Evolutionary conservation across 768 basidiomycete species (phyloP).

Genomic region (Auricularia sp.): DNA sequence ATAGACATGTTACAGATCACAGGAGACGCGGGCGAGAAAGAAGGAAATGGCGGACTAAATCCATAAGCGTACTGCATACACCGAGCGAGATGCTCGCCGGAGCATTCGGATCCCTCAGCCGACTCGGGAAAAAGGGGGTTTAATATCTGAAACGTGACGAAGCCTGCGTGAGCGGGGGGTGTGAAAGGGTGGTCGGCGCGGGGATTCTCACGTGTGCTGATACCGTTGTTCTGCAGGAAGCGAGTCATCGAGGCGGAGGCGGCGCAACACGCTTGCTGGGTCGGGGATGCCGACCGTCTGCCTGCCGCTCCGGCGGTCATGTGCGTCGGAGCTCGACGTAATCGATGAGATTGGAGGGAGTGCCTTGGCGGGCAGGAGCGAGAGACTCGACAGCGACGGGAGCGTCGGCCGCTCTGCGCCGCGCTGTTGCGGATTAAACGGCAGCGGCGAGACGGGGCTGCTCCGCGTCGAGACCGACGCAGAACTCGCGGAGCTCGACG

Average conservation of each 20-base stretch:
- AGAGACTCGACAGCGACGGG: background rate
- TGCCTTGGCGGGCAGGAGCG: background rate
- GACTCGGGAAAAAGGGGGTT: background rate
- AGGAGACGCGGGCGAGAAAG: background rate
- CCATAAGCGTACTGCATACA: background rate
- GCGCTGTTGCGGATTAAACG: background rate
- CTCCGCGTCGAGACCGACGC: background rate
- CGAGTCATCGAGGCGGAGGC: background rate
- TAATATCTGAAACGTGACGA: background rate
- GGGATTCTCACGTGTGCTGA: background rate
- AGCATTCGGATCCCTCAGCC: background rate
- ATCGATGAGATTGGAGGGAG: background rate
- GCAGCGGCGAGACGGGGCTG: background rate
- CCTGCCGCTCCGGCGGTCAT: background rate
- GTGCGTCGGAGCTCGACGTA: background rate
- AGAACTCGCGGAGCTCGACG: background rate
- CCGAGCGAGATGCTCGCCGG: background rate
- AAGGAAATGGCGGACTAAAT: background rate
- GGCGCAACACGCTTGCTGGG: background rate
- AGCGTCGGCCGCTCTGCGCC: background rate
- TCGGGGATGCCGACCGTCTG: background rate
- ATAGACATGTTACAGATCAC: background rate
- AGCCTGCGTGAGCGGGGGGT: background rate
- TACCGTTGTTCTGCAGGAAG: background rate
- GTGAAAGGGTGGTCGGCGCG: background rate